phyloP scores from a whole-genome alignment of 208 protist genomes.

The Leishmania gerbilli region DNA sequence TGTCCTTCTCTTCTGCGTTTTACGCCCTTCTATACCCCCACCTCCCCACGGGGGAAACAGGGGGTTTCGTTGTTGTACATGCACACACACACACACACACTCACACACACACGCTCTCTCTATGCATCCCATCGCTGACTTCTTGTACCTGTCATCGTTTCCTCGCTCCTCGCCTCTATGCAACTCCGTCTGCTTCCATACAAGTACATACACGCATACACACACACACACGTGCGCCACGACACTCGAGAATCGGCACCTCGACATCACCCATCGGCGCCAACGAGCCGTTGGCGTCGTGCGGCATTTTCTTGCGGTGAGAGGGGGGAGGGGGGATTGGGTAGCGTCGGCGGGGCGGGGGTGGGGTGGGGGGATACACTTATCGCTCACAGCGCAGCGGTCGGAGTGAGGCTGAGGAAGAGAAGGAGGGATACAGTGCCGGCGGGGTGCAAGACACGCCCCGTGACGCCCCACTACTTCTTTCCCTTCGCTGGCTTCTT shows the following conservation, averaged over 20 bases:
- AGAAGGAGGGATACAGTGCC: neutral
- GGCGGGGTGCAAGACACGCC: neutral
- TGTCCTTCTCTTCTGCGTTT: neutral
- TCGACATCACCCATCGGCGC: neutral
- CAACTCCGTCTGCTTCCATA: neutral
- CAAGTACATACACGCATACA: constrained; percentile 7
- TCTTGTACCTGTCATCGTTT: too few relatives aligned
- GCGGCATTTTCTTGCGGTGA: neutral
- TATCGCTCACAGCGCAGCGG: neutral
- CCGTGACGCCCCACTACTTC: constrained; percentile 25
- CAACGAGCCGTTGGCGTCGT: neutral
- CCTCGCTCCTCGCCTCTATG: neutral
- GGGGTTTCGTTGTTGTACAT: neutral
- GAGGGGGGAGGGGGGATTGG: neutral
- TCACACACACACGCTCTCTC: neutral
- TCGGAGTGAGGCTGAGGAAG: neutral
- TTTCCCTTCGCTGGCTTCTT: constrained; percentile 38
- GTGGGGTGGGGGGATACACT: neutral
- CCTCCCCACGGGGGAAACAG: too few relatives aligned
- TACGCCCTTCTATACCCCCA: neutral
- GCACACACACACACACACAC: too few relatives aligned
- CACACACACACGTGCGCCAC: neutral
- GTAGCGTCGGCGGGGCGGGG: neutral
- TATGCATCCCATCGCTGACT: neutral
- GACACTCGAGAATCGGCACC: neutral